Base-by-base conservation (phyloP, 345 rosid species). In the Salix viminalis region DNA sequence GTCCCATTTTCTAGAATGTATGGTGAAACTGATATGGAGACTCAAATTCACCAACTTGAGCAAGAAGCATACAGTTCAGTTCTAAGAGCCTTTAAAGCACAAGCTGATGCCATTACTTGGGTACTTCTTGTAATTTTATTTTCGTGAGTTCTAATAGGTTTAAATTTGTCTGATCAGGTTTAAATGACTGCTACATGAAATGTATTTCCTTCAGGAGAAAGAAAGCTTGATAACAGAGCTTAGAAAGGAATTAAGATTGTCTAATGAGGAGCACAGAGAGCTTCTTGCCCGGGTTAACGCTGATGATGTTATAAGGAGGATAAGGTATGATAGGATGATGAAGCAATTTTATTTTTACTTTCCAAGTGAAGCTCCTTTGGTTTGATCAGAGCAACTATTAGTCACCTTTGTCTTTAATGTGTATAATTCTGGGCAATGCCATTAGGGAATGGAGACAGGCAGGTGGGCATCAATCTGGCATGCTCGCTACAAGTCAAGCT, bases 91-190 rank as follows among this genome's bases (percentile, higher is more conserved):
- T 91, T 94, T 89, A 91, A 90, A 88, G 98, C 97, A 42, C 98
- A 94, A 82, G 91, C 92, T 82, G 98, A 94, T 87, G 98, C 95
- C 71, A 91, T 94, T 78, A 83, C 98, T 78, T 94, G 98, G 98
- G 98, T 91, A 90, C 75, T 48, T 73, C 61, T n/a, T 76, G 61
- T 46, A 19, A 64, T 73, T 50, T 74, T 39, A 1, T 13, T 60
- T 78, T 73, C 16, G 46, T 77, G 77, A 18, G 70, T 65, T 36
- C 52, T 73, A 50, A 70, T 81, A 74, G 73, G 80, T n/a, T 9
- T 71, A 69, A 77, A 76, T 78, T 79, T 77, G 69, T 65, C 81
- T 77, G 44, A 72, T 81, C 84, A 77, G 77, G 70, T 83, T 54
- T 83, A 74, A 83, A 54, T 84, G 80, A 80, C 77, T 64, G 84